These are phyloP conservation scores for Gracilaria domingensis DNA, from an alignment of 23 red algal genomes.

Conservation along the genomic window DNA sequence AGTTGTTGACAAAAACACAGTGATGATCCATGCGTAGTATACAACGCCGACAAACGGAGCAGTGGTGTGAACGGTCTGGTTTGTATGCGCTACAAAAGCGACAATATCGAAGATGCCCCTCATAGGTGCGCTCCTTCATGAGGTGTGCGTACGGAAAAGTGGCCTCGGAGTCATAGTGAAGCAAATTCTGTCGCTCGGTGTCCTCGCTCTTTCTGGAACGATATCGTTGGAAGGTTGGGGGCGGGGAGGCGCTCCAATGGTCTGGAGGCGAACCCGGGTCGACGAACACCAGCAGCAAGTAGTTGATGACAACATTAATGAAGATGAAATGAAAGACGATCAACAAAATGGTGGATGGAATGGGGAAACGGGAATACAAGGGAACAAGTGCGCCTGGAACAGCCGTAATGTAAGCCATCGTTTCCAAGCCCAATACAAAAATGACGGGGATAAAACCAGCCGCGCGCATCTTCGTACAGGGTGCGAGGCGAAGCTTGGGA, in stretches of 20 bases:
- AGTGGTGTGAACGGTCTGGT: constrained; percentile 95
- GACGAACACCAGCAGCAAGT: constrained; percentile 66
- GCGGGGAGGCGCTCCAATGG: constrained; percentile 66
- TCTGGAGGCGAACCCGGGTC: constrained; percentile 81
- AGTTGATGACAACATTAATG: constrained; percentile 69
- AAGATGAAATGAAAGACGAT: constrained; percentile 79
- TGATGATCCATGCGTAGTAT: constrained; percentile 98
- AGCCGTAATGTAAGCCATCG: constrained; percentile 55
- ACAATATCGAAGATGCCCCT: constrained; percentile 85
- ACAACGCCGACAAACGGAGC: constrained; percentile 80
- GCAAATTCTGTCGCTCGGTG: neutral
- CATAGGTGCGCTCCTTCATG: constrained; percentile 77
- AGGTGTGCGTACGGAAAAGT: constrained; percentile 67
- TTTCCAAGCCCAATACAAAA: constrained; percentile 58
- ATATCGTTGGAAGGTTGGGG: constrained; percentile 30
- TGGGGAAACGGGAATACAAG: constrained; percentile 39
- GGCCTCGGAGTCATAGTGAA: neutral
- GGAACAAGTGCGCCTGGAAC: constrained; percentile 78
- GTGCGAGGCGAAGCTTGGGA: constrained; percentile 35
- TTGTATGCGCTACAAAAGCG: constrained; percentile 82
- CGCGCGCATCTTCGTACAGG: constrained; percentile 56
- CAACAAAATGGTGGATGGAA: constrained; percentile 38
- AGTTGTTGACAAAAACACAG: constrained; percentile 92
- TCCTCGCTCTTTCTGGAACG: neutral
- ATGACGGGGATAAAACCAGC: constrained; percentile 76